Evolutionary conservation across 306 rosid species (phyloP).

Genomic region (Cucurbita moschata): DNA sequence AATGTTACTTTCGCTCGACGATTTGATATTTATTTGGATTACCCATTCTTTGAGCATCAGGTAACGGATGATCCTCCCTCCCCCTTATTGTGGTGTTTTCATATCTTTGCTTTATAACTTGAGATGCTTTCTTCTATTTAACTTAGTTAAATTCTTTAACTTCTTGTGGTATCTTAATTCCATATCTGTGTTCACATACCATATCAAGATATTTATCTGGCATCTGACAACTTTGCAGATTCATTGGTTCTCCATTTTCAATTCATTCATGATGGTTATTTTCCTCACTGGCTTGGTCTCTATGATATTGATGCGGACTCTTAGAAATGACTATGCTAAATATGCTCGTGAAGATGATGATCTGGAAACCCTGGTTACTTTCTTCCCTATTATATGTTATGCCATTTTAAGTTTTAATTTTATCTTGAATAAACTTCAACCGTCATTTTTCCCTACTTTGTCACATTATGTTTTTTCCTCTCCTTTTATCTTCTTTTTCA

Average conservation of each 20-base stretch:
- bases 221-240: constrained; percentile 42
- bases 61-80: constrained; percentile 15
- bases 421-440: neutral
- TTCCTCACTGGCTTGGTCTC: constrained; percentile 98
- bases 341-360: constrained; percentile 99
- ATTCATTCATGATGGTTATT: constrained; percentile 99
- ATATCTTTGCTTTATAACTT: neutral
- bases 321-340: constrained; percentile 96
- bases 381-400: constrained; percentile 3
- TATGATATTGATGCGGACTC: constrained; percentile 95
- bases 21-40: constrained; percentile 89
- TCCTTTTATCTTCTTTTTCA: constrained; percentile 12
- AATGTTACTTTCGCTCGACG: constrained; percentile 77
- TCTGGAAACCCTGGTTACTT: constrained; percentile 72
- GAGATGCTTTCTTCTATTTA: neutral
- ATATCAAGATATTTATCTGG: constrained; percentile 10
- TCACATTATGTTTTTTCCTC: neutral
- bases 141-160: neutral
- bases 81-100: neutral
- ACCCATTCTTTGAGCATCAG: constrained; percentile 98
- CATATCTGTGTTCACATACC: neutral
- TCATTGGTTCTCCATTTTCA: constrained; percentile 98
- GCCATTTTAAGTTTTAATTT: neutral
- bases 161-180: constrained; percentile 6
- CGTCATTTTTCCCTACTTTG: neutral